These are phyloP conservation scores for Solanum pinnatisectum DNA, from an alignment of 257 asterid species.

Conservation along the genomic window DNA sequence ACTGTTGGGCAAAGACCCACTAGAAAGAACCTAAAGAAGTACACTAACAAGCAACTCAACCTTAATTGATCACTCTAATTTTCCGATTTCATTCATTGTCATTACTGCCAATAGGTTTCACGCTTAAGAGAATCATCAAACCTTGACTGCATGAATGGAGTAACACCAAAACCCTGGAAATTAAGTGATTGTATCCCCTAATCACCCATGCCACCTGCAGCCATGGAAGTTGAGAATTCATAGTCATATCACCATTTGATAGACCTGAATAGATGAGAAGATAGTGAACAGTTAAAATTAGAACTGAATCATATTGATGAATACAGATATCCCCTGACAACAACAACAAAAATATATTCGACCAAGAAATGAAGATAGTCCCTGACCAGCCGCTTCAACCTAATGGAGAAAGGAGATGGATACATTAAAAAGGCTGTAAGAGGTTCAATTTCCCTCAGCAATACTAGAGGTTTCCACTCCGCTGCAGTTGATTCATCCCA, in stretches of 20 bases:
- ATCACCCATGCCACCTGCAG: constrained; percentile 57
- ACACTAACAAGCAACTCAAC: too few relatives aligned
- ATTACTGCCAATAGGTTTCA: too few relatives aligned
- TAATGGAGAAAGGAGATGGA: constrained; percentile 78
- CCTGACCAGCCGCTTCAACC: constrained; percentile 86
- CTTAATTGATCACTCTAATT: too few relatives aligned
- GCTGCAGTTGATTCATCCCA: constrained; percentile 98
- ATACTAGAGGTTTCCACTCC: constrained; percentile 40
- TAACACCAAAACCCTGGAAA: constrained; percentile 52
- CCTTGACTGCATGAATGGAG: constrained; percentile 77
- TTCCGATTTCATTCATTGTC: too few relatives aligned
- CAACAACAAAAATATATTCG: constrained; percentile 4
- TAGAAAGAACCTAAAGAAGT: too few relatives aligned
- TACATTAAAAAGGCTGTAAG: constrained; percentile 78
- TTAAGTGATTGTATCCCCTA: constrained; percentile 52
- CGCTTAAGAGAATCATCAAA: constrained; percentile 31
- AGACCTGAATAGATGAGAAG: constrained; percentile 33
- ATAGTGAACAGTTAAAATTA: not conserved
- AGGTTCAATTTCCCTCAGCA: constrained; percentile 81
- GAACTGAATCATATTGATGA: not conserved
- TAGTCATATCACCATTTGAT: constrained; percentile 45
- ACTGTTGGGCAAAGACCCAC: too few relatives aligned
- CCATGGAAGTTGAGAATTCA: constrained; percentile 56
- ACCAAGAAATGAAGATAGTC: constrained; percentile 66
- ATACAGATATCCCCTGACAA: not conserved